A percentile compares a stretch with the other conserved stretches of the same genome.
phyloP scores from a whole-genome alignment of 2,329 filamentous ascomycete species.

The Colletotrichum sp. region DNA sequence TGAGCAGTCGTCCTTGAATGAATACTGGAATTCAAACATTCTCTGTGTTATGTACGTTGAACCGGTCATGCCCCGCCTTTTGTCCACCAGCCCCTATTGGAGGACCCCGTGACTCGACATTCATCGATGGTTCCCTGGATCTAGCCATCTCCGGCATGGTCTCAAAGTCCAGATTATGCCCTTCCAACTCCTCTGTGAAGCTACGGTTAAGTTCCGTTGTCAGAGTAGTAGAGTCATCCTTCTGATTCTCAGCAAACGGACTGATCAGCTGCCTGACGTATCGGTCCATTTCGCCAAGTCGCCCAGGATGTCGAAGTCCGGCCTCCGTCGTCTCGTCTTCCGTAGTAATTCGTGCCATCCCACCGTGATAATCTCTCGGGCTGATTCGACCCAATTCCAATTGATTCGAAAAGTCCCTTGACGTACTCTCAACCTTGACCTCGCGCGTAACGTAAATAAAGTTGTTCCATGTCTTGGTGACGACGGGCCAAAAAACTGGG shows the following conservation, averaged over 20 bases:
- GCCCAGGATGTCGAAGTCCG: neutral
- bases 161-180: neutral
- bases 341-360: neutral
- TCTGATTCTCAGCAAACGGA: neutral
- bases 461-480: neutral
- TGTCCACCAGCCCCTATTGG: neutral
- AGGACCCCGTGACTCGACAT: neutral
- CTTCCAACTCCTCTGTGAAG: neutral
- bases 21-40: neutral
- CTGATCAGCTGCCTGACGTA: neutral
- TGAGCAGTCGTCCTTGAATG: neutral
- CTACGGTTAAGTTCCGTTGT: neutral
- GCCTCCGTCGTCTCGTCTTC: neutral
- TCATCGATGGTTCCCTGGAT: neutral
- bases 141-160: neutral
- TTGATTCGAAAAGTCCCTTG: neutral
- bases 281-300: neutral
- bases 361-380: neutral
- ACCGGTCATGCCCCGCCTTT: neutral
- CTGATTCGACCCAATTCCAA: neutral
- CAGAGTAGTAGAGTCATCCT: neutral
- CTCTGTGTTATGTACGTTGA: neutral
- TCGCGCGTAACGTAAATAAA: conserved; percentile 1
- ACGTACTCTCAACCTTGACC: neutral
- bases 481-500: conserved; percentile 4